Conservation (phyloP, 1,139 yeast genomes). For the Scheffersomyces parashehatae region DNA sequence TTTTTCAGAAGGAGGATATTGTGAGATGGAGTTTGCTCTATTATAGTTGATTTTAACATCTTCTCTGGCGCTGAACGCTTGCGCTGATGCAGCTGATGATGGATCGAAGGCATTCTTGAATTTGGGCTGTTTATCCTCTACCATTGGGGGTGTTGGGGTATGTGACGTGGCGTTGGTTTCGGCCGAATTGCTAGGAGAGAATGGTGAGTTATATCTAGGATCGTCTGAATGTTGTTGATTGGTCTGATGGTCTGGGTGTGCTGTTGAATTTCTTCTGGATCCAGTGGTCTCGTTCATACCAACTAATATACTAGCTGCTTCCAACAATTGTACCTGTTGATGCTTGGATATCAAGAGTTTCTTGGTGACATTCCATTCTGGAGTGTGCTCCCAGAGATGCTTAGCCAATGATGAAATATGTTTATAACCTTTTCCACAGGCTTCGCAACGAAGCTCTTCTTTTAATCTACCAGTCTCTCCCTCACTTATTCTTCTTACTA, state of each 20-base stretch:
- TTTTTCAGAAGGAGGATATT: slow-evolving; percentile 13
- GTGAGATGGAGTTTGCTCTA: slow-evolving; percentile 13
- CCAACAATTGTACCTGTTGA: slow-evolving; percentile 85
- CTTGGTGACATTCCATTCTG: slow-evolving; percentile 87
- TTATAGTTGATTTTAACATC: slow-evolving; percentile 3
- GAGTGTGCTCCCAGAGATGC: slow-evolving; percentile 81
- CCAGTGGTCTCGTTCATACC: slow-evolving; percentile 63
- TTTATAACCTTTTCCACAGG: slow-evolving; percentile 88
- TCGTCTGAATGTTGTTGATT: slow-evolving; percentile 6
- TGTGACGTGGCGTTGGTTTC: slow-evolving; percentile 10
- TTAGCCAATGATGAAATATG: slow-evolving; percentile 79
- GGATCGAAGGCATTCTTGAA: slow-evolving; percentile 1
- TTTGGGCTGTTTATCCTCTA: neutral
- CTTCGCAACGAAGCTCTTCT: slow-evolving; percentile 82
- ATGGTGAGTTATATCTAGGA: slow-evolving; percentile 10
- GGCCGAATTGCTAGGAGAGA: slow-evolving; percentile 11
- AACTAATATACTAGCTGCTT: slow-evolving; percentile 84
- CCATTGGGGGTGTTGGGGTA: slow-evolving; percentile 9
- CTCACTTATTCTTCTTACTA: slow-evolving; percentile 78
- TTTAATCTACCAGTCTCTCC: slow-evolving; percentile 84
- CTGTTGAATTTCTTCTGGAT: slow-evolving; percentile 15
- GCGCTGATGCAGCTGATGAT: neutral
- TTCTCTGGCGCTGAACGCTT: neutral
- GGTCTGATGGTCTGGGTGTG: neutral
- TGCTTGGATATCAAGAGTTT: slow-evolving; percentile 81